These are phyloP conservation scores for Candida nitratophila DNA, from an alignment of 805 yeast genomes.

Conservation along the genomic window DNA sequence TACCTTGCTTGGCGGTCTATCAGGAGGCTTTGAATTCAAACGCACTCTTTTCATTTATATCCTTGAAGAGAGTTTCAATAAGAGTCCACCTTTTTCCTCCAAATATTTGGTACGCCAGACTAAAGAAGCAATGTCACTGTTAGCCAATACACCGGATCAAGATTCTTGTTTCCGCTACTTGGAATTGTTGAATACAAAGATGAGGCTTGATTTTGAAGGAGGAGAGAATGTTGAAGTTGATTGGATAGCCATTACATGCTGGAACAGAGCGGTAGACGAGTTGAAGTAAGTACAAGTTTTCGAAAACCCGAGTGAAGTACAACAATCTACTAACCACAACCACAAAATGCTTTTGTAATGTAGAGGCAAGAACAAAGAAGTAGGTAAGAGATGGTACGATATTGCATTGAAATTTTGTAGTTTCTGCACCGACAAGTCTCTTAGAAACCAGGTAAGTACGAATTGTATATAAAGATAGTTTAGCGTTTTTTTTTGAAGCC, in stretches of 20 bases:
- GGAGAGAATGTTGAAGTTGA: slow-evolving; percentile 22
- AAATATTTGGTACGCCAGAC: not conserved
- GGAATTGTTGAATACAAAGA: not conserved
- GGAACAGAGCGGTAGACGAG: slow-evolving; percentile 31
- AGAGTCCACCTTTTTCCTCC: not conserved
- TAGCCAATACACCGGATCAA: not conserved
- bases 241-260: slow-evolving; percentile 28
- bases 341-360: not conserved
- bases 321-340: not conserved
- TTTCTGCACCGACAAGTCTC: not conserved
- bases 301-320: not conserved
- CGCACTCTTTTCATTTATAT: not conserved
- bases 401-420: not conserved
- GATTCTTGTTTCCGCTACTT: not conserved
- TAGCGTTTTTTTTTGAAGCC: too few relatives aligned
- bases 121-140: not conserved
- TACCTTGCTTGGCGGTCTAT: not conserved
- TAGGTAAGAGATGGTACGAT: not conserved
- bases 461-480: too few relatives aligned
- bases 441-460: not conserved
- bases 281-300: slow-evolving; percentile 15
- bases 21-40: not conserved
- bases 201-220: not conserved
- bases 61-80: not conserved
- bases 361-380: not conserved